Evolutionary conservation across 2,329 filamentous ascomycete species (phyloP).

Genomic region (Ambrosiella beaveri): DNA sequence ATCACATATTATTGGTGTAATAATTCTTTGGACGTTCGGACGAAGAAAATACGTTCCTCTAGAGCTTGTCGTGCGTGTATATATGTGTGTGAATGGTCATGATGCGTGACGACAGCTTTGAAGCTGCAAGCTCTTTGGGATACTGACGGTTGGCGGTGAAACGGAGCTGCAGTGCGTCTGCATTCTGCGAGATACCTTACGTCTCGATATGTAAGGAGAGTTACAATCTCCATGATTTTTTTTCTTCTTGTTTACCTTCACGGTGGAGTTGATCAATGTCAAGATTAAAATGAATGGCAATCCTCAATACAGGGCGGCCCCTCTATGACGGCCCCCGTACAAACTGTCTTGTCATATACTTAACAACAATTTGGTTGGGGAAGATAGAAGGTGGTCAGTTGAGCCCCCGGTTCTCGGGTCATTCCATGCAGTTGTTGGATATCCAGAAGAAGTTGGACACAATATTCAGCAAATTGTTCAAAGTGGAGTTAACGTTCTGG

Average conservation of each 20-base stretch:
- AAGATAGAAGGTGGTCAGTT: background rate
- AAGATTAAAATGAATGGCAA: background rate
- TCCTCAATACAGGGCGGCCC: background rate
- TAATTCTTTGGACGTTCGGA: too few species aligned
- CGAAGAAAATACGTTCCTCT: too few species aligned
- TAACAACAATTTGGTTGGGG: background rate
- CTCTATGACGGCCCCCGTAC: background rate
- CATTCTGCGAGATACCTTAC: background rate
- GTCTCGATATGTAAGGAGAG: background rate
- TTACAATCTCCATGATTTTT: background rate
- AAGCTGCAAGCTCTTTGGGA: background rate
- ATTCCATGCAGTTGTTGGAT: too few species aligned
- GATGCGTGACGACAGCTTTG: too few species aligned
- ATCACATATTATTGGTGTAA: too few species aligned
- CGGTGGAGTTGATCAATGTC: background rate
- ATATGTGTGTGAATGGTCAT: too few species aligned
- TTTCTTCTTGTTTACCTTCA: background rate
- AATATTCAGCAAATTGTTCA: background rate
- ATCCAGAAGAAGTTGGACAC: background rate
- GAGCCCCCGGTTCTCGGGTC: background rate
- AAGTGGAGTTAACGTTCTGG: background rate
- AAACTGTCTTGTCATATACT: background rate
- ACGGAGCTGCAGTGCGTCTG: background rate
- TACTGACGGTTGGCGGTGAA: background rate
- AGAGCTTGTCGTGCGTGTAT: too few species aligned